Base-by-base conservation (phyloP, 192 early-diverging fungal species). In the Jimgerdemannia flammicorona region DNA sequence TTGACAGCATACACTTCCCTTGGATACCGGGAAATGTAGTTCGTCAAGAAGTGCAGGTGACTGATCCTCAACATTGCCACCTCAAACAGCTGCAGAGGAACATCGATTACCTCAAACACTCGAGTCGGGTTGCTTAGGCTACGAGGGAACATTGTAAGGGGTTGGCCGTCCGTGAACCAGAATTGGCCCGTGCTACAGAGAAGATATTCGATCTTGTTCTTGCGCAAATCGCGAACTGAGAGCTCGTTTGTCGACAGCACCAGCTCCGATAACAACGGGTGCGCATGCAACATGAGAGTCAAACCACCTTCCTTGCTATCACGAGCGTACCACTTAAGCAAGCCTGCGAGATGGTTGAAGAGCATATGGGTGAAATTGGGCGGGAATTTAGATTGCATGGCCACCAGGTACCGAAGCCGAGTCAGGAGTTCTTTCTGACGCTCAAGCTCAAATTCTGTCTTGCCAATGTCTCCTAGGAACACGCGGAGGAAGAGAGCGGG, bases 131-230 rank as follows among this genome's bases (percentile, higher is more conserved):
- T 69, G 2, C 68, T 75, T 40, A 86, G 44, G 7, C 71, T 42
- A 2, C 79, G 69, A 0, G 88, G 86, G 70, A 89, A 89, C 85
- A 89, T 89, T 2, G 79, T 69, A 3, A 69, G 64, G 0, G 88
- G 88, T 6, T 81, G 72, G 39, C 84, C 81, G 29, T 80, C 76
- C 1, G 79, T 73, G 69, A 89, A 89, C 88, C 88, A 89, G 49
- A 89, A 88, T 4, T 80, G 82, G 4, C 87, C 86, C 3, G 84
- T 81, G 39, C 79, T 84, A 1, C 78, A 65, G 40, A 89, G 73
- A 40, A 89, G 77, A 44, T 83, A 43, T 64, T 89, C 88, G 41
- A 89, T 85, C 64, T 89, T 89, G 67, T 88, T 87, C 72, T 87
- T 80, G 40, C 86, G 81, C n/a, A 89, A 75, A 74, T 89, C 88